Conservation (phyloP, 2,329 filamentous ascomycete genomes). For the Fusarium torulosum region DNA sequence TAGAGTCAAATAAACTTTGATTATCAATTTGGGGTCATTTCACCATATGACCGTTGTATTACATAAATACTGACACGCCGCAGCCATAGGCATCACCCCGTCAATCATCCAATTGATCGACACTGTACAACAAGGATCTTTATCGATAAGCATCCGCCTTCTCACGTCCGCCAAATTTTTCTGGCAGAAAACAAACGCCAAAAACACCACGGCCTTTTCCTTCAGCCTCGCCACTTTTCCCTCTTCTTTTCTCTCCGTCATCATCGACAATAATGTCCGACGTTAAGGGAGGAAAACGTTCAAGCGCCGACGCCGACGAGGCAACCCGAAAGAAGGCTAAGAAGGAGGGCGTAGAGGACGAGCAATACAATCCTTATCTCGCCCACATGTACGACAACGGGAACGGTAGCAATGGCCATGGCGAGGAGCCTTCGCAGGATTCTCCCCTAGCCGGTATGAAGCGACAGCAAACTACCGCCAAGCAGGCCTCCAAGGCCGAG, state of each 20-base stretch:
- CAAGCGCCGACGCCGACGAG: conserved; percentile 59
- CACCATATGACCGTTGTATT: neutral
- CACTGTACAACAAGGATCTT: conserved; percentile 40
- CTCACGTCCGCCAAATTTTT: conserved; percentile 50
- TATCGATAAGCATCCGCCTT: conserved; percentile 52
- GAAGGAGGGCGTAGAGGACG: conserved; percentile 51
- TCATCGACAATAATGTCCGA: conserved; percentile 55
- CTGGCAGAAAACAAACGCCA: conserved; percentile 39
- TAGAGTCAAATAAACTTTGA: neutral
- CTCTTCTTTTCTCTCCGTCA: conserved; percentile 15
- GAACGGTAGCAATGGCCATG: conserved; percentile 56
- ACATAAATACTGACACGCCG: neutral
- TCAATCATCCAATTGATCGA: neutral
- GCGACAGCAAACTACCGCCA: conserved; percentile 83
- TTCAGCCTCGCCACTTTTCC: conserved; percentile 44
- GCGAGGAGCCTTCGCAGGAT: conserved; percentile 51
- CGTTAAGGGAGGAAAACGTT: conserved; percentile 57
- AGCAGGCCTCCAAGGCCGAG: conserved; percentile 79
- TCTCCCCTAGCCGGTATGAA: conserved; percentile 75
- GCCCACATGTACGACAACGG: conserved; percentile 82
- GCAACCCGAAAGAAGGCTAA: conserved; percentile 59
- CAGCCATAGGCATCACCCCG: neutral
- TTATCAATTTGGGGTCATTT: neutral
- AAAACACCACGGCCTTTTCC: conserved; percentile 32
- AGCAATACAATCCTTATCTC: conserved; percentile 83